phyloP scores from a whole-genome alignment of 805 yeast species.

The Sugiyamaella floridensis region DNA sequence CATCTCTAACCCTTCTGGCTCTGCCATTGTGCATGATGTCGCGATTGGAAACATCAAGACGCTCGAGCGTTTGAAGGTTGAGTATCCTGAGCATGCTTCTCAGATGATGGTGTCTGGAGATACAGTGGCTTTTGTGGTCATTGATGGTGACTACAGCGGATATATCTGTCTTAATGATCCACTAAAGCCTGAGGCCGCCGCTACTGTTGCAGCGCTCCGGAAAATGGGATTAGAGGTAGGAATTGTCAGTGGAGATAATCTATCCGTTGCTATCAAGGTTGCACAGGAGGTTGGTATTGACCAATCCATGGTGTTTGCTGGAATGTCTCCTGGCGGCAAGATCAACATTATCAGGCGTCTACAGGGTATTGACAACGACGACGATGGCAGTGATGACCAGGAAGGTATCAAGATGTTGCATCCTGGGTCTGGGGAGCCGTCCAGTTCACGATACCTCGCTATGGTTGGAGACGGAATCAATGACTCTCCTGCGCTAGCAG shows the following conservation, averaged over 20 bases:
- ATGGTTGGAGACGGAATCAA: conserved; percentile 98
- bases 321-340: conserved; percentile 71
- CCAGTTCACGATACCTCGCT: conserved; percentile 41
- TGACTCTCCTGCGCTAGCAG: conserved; percentile 92
- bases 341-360: conserved; percentile 55
- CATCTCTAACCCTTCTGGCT: conserved; percentile 5
- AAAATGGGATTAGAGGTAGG: conserved; percentile 56
- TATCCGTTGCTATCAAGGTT: conserved; percentile 51
- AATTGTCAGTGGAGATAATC: conserved; percentile 85
- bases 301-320: conserved; percentile 57
- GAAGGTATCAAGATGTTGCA: background rate
- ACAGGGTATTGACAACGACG: conserved; percentile 31
- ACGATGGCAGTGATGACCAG: background rate
- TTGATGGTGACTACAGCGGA: conserved; percentile 57
- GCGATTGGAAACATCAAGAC: conserved; percentile 45
- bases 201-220: conserved; percentile 50
- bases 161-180: conserved; percentile 60
- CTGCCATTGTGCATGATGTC: conserved; percentile 28
- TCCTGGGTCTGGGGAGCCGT: background rate
- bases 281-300: conserved; percentile 66
- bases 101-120: conserved; percentile 24
- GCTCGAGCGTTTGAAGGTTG: conserved; percentile 4
- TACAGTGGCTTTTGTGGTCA: conserved; percentile 50
- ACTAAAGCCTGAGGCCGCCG: conserved; percentile 56
- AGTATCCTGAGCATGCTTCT: background rate